phyloP scores from a whole-genome alignment of 2,329 filamentous ascomycete genomes.

The Microsporum canis region DNA sequence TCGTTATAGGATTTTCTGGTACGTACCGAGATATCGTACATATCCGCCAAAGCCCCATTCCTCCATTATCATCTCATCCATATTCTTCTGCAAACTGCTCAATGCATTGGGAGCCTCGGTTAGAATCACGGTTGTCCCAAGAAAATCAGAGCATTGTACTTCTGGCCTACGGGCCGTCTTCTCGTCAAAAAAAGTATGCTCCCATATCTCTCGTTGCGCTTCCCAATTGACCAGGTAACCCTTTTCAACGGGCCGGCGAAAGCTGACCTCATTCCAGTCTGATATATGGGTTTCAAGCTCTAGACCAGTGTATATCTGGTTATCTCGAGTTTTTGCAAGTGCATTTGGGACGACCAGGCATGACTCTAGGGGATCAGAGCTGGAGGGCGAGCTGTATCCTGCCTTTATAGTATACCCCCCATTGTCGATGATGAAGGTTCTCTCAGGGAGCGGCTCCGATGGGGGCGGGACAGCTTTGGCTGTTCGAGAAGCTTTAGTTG shows the following conservation, averaged over 20 bases:
- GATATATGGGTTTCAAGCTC: slow-evolving; percentile 61
- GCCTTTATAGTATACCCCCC: slow-evolving; percentile 87
- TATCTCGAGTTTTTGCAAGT: slow-evolving; percentile 70
- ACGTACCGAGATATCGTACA: slow-evolving; percentile 59
- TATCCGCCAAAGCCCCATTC: slow-evolving; percentile 90
- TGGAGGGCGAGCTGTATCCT: slow-evolving; percentile 45
- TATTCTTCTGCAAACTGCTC: slow-evolving; percentile 70
- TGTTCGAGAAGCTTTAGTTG: slow-evolving; percentile 23
- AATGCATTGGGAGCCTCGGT: slow-evolving; percentile 78
- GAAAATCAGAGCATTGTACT: slow-evolving; percentile 46
- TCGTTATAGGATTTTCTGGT: slow-evolving; percentile 7
- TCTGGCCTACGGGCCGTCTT: slow-evolving; percentile 47
- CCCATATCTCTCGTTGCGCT: slow-evolving; percentile 89
- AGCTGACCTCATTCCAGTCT: slow-evolving; percentile 81
- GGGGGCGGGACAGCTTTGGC: slow-evolving; percentile 44
- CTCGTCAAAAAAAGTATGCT: slow-evolving; percentile 67
- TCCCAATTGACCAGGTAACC: slow-evolving; percentile 97
- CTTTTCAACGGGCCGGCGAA: slow-evolving; percentile 82
- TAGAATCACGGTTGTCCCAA: slow-evolving; percentile 71
- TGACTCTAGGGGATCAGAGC: slow-evolving; percentile 29
- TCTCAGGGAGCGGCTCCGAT: slow-evolving; percentile 43
- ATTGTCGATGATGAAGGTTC: slow-evolving; percentile 84
- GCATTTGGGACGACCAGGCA: slow-evolving; percentile 77
- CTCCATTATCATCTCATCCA: slow-evolving; percentile 94
- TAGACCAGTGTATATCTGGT: slow-evolving; percentile 65